Percentiles rank a stretch among this genome's conserved stretches.
Evolutionary conservation across 345 rosid species (phyloP).

Genomic region (Orychophragmus violaceus): DNA sequence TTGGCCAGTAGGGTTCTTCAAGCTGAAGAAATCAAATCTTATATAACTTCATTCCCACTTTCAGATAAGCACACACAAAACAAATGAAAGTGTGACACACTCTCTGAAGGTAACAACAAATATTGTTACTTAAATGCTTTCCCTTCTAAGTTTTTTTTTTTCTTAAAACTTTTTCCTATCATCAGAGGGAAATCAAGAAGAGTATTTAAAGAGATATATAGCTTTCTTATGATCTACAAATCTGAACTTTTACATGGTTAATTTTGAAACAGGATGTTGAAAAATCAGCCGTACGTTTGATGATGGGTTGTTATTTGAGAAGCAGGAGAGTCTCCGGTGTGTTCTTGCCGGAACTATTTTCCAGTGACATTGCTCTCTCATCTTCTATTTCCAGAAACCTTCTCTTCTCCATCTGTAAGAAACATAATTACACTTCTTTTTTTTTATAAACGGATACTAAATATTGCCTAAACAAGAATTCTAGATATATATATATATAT

Average conservation of each 20-base stretch:
- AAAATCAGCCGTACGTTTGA: neutral
- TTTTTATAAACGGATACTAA: neutral
- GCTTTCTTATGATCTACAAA: neutral
- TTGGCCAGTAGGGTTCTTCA: neutral
- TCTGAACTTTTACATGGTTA: neutral
- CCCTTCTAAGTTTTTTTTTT: too few relatives aligned
- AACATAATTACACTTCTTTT: neutral
- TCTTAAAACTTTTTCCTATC: too few relatives aligned
- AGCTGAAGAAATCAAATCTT: neutral
- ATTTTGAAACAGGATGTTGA: neutral
- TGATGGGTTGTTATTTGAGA: neutral
- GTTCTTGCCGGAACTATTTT: neutral
- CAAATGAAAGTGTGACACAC: neutral
- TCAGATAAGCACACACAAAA: neutral
- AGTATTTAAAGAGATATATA: neutral
- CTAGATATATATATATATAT: too few relatives aligned
- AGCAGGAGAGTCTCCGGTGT: neutral
- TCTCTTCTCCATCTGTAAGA: slow-evolving; percentile 14
- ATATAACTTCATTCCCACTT: neutral
- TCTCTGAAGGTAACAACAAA: slow-evolving; percentile 2
- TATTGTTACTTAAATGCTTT: too few relatives aligned
- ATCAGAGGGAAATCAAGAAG: neutral
- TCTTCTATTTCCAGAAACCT: neutral
- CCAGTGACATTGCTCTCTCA: neutral
- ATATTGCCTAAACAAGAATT: neutral